Conservation (phyloP, 805 yeast species). For the Maudiozyma bulderi region DNA sequence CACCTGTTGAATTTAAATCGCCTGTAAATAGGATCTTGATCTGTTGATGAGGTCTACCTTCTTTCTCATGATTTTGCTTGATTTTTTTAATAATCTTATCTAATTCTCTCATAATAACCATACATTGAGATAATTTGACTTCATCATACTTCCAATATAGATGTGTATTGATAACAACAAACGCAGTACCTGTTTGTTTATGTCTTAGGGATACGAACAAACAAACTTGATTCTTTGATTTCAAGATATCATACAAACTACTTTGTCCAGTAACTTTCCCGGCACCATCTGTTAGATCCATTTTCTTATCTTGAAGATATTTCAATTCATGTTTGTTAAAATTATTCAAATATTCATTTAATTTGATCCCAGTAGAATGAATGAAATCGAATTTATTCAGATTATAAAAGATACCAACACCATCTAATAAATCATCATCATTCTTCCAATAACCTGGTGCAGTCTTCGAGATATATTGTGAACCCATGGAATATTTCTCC, state of each 20-base stretch:
- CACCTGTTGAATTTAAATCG: constrained; percentile 45
- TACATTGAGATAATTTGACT: constrained; percentile 45
- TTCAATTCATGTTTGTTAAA: constrained; percentile 22
- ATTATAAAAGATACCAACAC: constrained; percentile 48
- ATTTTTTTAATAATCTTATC: constrained; percentile 20
- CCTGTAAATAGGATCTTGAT: constrained; percentile 41
- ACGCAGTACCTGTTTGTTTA: constrained; percentile 28
- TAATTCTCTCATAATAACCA: constrained; percentile 33
- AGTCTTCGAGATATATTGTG: constrained; percentile 40
- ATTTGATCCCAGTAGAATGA: constrained; percentile 28
- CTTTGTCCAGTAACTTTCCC: constrained; percentile 21
- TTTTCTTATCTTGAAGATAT: constrained; percentile 15
- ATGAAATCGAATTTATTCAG: constrained; percentile 36
- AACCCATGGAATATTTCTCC: constrained; percentile 33
- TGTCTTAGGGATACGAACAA: constrained; percentile 42
- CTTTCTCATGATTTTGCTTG: constrained; percentile 4
- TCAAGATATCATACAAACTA: constrained; percentile 28
- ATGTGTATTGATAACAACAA: constrained; percentile 51
- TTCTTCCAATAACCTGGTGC: constrained; percentile 46
- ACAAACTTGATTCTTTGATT: constrained; percentile 48
- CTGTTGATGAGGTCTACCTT: constrained; percentile 9
- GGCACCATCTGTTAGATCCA: constrained; percentile 25
- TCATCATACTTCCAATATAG: constrained; percentile 51
- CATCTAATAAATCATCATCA: constrained; percentile 42
- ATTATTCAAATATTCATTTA: constrained; percentile 25